Base-by-base conservation (phyloP, 179 eudicot genomes). In the Gypsophila paniculata region DNA sequence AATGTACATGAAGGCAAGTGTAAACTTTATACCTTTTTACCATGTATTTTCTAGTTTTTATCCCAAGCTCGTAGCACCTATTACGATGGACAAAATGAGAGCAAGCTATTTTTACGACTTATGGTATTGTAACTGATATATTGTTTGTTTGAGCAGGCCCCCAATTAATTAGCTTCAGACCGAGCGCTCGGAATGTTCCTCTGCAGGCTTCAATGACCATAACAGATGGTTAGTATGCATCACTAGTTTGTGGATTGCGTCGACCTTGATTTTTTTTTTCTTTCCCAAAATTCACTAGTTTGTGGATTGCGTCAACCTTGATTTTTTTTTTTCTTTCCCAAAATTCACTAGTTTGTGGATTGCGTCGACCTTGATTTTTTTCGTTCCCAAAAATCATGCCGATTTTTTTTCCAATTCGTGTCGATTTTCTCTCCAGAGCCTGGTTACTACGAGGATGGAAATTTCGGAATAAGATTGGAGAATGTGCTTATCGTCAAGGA, bases 381-480 rank as follows among this genome's bases (percentile, higher is more conserved):
- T 36, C n/a, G n/a, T n/a, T n/a, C n/a, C n/a, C n/a, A n/a, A n/a
- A n/a, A 29, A 1, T 29, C 34, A 29, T 29, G 34, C 34, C 34
- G 34, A 42, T 42, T 42, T 42, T 3, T 71, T 26, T 72, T 15
- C 65, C 61, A 2, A 29, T 61, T 69, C 63, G 29, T 18, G 9
- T 71, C 39, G 39, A 8, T 61, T 68, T 54, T 49, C 26, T 75
- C 75, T 76, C 58, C 81, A 94, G 99, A 94, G 85, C 99, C 99
- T 63, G 99, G 99, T 66, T 94, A 91, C 78, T 91, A 94, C 3
- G 97, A 91, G 84, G 91, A 91, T 74, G 97, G 99, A 29, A 88
- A 86, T 70, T 91, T 94, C 52, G 97, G 99, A 57, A 90, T 94
- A 77, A 85, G 97, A 79, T 78, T 94, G 84, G 99, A 94, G 83